Conservation (phyloP, 352 stramenopile genomes). For the Phytophthora pistaciae region DNA sequence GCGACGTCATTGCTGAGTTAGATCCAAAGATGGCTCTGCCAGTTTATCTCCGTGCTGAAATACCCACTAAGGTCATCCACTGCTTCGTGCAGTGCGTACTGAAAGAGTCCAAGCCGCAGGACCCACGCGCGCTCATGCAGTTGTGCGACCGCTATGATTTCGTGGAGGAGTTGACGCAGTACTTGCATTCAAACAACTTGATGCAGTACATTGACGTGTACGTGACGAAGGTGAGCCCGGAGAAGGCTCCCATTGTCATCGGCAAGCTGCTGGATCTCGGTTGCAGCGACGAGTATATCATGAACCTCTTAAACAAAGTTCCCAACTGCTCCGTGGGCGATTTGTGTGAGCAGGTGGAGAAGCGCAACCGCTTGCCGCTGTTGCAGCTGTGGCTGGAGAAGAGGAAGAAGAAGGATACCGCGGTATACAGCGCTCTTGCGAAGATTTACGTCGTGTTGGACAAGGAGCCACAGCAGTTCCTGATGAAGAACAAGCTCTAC, state of each 20-base stretch:
- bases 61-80: conserved; percentile 98
- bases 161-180: conserved; percentile 98
- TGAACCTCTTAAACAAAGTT: conserved; percentile 98
- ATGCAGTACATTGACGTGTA: conserved; percentile 99
- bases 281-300: conserved; percentile 99
- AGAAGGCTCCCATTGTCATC: conserved; percentile 98
- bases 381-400: conserved; percentile 99
- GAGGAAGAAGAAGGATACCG: conserved; percentile 93
- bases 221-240: conserved; percentile 96
- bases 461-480: conserved; percentile 97
- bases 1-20: conserved; percentile 93
- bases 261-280: conserved; percentile 98
- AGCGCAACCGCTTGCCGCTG: conserved; percentile 97
- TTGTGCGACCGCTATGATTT: conserved; percentile 99
- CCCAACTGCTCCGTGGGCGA: conserved; percentile 94
- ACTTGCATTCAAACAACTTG: conserved; percentile 99
- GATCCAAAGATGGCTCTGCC: conserved; percentile 98
- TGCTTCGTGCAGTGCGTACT: conserved; percentile 98
- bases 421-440: conserved; percentile 98
- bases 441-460: conserved; percentile 99
- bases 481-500: conserved; percentile 99
- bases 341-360: conserved; percentile 98
- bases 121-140: conserved; percentile 98
- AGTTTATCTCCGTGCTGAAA: conserved; percentile 97
- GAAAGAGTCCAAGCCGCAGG: conserved; percentile 98